Percentiles rank a stretch among this genome's conserved stretches.
These are phyloP conservation scores for Ambrosiella xylebori DNA, from an alignment of 2,329 filamentous ascomycete genomes.

Conservation along the genomic window DNA sequence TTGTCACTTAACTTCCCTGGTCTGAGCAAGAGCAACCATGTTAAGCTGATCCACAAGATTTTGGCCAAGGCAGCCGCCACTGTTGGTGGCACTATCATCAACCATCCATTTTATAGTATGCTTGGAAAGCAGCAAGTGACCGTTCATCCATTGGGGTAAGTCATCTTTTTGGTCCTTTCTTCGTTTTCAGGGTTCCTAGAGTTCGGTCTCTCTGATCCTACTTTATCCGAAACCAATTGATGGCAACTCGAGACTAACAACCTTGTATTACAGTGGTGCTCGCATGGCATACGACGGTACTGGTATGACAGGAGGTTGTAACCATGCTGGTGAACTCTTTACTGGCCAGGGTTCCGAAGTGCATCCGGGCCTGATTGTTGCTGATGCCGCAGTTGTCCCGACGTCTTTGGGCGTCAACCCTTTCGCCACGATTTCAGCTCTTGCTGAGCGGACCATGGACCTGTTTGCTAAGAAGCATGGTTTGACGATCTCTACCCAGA, in stretches of 20 bases:
- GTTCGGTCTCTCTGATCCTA: not conserved
- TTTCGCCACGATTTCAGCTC: constrained; percentile 50
- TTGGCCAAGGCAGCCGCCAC: constrained; percentile 36
- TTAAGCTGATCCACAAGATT: constrained; percentile 33
- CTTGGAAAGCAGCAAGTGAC: constrained; percentile 42
- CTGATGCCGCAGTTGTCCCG: constrained; percentile 44
- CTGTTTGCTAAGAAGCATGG: constrained; percentile 25
- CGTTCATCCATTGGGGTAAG: constrained; percentile 47
- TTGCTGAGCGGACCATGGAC: constrained; percentile 47
- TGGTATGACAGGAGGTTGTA: constrained; percentile 38
- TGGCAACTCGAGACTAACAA: not conserved
- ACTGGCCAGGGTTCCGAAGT: constrained; percentile 32
- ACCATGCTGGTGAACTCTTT: constrained; percentile 44
- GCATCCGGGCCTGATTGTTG: constrained; percentile 41
- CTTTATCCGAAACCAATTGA: no score
- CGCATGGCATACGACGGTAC: constrained; percentile 44
- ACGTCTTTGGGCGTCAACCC: constrained; percentile 48
- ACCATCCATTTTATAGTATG: constrained; percentile 39
- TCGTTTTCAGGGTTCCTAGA: not conserved
- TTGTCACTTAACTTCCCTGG: constrained; percentile 42
- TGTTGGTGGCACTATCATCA: constrained; percentile 42
- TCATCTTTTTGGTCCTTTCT: constrained; percentile 4
- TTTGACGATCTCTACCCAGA: constrained; percentile 28
- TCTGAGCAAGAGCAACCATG: constrained; percentile 37
- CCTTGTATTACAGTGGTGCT: constrained; percentile 31